These are phyloP conservation scores for Cladosporium austrohemisphaericum DNA, from an alignment of 2,329 filamentous ascomycete genomes.

Conservation along the genomic window DNA sequence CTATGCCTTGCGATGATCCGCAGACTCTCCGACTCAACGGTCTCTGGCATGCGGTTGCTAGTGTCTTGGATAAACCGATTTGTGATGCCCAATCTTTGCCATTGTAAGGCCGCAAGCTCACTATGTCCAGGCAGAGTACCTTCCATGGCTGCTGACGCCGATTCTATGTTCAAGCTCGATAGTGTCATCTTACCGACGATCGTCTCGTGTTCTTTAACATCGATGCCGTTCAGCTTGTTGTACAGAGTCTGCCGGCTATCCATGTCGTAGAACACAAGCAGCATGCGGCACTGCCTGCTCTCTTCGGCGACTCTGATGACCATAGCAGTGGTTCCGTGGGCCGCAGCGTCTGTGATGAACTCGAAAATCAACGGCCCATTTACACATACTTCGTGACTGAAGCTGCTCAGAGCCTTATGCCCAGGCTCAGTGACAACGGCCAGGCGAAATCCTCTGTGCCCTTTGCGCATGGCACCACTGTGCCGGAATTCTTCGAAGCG, in stretches of 20 bases:
- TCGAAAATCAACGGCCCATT: conserved; percentile 71
- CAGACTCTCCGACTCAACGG: conserved; percentile 71
- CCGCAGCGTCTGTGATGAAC: conserved; percentile 53
- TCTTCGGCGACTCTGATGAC: conserved; percentile 67
- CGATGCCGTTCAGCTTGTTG: conserved; percentile 67
- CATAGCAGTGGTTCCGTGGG: conserved; percentile 67
- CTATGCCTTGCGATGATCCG: conserved; percentile 63
- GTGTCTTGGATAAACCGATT: conserved; percentile 60
- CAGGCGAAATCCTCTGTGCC: conserved; percentile 76
- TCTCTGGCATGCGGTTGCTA: conserved; percentile 58
- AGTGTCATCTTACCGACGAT: conserved; percentile 68
- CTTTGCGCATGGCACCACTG: conserved; percentile 66
- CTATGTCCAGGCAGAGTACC: conserved; percentile 38
- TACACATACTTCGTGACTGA: conserved; percentile 66
- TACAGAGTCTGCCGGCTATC: conserved; percentile 69
- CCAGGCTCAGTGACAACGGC: conserved; percentile 72
- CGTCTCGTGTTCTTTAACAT: conserved; percentile 63
- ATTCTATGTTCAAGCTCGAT: conserved; percentile 62
- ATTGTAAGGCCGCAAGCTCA: conserved; percentile 48
- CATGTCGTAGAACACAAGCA: conserved; percentile 72
- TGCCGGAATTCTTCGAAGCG: conserved; percentile 64
- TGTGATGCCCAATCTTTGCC: conserved; percentile 67
- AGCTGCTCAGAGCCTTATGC: conserved; percentile 71
- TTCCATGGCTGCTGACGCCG: conserved; percentile 47
- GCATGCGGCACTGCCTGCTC: conserved; percentile 64